Conservation (phyloP, 2,329 filamentous ascomycete species). For the Gyromitra esculenta region DNA sequence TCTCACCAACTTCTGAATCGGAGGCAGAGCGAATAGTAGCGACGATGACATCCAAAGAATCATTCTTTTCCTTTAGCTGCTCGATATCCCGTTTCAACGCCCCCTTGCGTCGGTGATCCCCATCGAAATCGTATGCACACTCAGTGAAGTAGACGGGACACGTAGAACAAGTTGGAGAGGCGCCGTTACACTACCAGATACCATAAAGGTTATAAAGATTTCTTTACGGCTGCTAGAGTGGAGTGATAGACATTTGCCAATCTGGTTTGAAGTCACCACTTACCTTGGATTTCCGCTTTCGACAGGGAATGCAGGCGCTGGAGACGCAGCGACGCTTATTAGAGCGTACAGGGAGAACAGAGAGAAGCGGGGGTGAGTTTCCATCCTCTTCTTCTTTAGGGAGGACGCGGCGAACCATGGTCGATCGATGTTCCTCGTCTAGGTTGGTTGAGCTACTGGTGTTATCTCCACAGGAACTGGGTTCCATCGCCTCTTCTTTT, state of each 20-base stretch:
- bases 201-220: slow-evolving; percentile 30
- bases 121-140: slow-evolving; percentile 52
- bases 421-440: slow-evolving; percentile 35
- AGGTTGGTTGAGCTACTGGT: slow-evolving; percentile 35
- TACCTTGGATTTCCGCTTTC: slow-evolving; percentile 79
- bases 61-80: slow-evolving; percentile 46
- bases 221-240: slow-evolving; percentile 3
- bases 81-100: slow-evolving; percentile 47
- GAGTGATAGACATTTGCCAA: slow-evolving; percentile 18
- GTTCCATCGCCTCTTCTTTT: slow-evolving; percentile 45
- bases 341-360: slow-evolving; percentile 38
- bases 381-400: slow-evolving; percentile 53
- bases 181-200: slow-evolving; percentile 50
- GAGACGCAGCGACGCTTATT: slow-evolving; percentile 79
- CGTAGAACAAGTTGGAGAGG: slow-evolving; percentile 52
- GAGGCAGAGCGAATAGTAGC: slow-evolving; percentile 49
- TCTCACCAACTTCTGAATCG: slow-evolving; percentile 48
- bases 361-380: slow-evolving; percentile 40
- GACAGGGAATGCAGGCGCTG: slow-evolving; percentile 83
- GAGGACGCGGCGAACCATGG: slow-evolving; percentile 53
- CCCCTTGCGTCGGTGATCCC: slow-evolving; percentile 53
- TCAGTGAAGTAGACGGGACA: slow-evolving; percentile 52
- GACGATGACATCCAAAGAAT: slow-evolving; percentile 49
- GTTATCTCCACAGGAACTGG: slow-evolving; percentile 27
- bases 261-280: slow-evolving; percentile 30